phyloP scores from a whole-genome alignment of 2,329 filamentous ascomycete species.

The Fusarium poae region DNA sequence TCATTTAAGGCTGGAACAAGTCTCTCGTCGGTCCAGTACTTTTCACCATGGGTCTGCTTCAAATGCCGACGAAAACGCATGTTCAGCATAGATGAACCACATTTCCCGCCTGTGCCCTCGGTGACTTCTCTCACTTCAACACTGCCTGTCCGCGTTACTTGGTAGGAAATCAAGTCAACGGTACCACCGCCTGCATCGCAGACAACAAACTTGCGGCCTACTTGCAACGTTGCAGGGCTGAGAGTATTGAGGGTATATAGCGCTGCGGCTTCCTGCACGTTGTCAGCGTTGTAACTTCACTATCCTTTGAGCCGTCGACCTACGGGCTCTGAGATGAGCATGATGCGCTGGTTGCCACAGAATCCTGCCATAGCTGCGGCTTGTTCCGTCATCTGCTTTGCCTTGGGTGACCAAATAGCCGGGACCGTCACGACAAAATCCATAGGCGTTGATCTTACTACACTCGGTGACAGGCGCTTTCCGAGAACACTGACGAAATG shows the following conservation, averaged over 20 bases:
- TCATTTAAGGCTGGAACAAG: slow-evolving; percentile 57
- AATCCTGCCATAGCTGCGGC: slow-evolving; percentile 57
- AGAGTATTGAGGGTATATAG: slow-evolving; percentile 62
- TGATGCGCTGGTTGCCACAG: slow-evolving; percentile 58
- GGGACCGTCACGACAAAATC: slow-evolving; percentile 70
- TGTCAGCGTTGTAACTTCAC: slow-evolving; percentile 29
- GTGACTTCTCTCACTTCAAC: slow-evolving; percentile 64
- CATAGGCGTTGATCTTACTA: slow-evolving; percentile 60
- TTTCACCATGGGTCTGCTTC: slow-evolving; percentile 58
- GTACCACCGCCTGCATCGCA: slow-evolving; percentile 68
- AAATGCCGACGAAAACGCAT: slow-evolving; percentile 61
- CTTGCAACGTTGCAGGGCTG: slow-evolving; percentile 57
- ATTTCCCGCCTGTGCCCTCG: slow-evolving; percentile 63
- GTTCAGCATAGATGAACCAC: slow-evolving; percentile 64
- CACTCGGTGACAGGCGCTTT: slow-evolving; percentile 57
- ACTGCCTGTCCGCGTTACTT: slow-evolving; percentile 58
- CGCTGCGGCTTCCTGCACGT: slow-evolving; percentile 62
- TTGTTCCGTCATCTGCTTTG: slow-evolving; percentile 63
- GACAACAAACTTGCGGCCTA: slow-evolving; percentile 64
- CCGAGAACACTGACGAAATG: slow-evolving; percentile 62
- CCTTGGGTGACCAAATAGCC: slow-evolving; percentile 69
- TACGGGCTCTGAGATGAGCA: slow-evolving; percentile 64
- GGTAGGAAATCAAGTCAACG: slow-evolving; percentile 67
- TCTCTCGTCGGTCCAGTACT: slow-evolving; percentile 59
- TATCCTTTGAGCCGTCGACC: slow-evolving; percentile 14